Base-by-base conservation (phyloP, 2,329 filamentous ascomycete genomes). In the Lasiodiplodia theobromae region DNA sequence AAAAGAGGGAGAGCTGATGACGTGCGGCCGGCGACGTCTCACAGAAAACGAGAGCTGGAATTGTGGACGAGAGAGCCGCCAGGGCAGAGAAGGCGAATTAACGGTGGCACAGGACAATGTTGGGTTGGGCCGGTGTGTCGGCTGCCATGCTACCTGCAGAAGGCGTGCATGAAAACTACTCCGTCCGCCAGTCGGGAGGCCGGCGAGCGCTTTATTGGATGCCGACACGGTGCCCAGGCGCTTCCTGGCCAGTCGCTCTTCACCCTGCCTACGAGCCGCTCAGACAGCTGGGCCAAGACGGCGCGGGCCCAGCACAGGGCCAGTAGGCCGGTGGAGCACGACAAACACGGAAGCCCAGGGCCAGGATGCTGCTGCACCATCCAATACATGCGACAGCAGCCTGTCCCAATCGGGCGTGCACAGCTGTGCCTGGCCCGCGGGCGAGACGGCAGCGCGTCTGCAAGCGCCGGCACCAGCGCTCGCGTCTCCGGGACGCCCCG, bases 301-400 rank as follows among this genome's bases (percentile, higher is more conserved):
- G 56, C 34, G 31, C 8, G 23, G 56, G 31, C 10, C 40, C 31
- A 54, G n/a, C 38, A 49, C 28, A 56, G 31, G 31, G 31, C 31
- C 31, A 34, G 31, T 34, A 34, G 25, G 40, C 40, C 53, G 54
- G 65, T 67, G 56, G 53, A 58, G 53, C 53, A 67, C 54, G 31
- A 60, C 47, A 38, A 67, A 67, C 53, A 28, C 65, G 53, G 65
- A 60, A 67, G 54, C 47, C 31, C 54, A 23, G 38, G 21, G 49
- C 54, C 54, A 51, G 65, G 65, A 60, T 67, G 53, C n/a, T 67
- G 65, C 65, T 31, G 65, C 65, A 67, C 65, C 65, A 60, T 60
- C 65, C 65, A 67, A 67, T 67, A 67, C 65, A 57, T 67, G 65
- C 65, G 65, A 58, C 65, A 57, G 65, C 65, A 51, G 65, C 38